These are phyloP conservation scores for Septoria petroselini DNA, from an alignment of 2,329 filamentous ascomycete species.

Conservation along the genomic window DNA sequence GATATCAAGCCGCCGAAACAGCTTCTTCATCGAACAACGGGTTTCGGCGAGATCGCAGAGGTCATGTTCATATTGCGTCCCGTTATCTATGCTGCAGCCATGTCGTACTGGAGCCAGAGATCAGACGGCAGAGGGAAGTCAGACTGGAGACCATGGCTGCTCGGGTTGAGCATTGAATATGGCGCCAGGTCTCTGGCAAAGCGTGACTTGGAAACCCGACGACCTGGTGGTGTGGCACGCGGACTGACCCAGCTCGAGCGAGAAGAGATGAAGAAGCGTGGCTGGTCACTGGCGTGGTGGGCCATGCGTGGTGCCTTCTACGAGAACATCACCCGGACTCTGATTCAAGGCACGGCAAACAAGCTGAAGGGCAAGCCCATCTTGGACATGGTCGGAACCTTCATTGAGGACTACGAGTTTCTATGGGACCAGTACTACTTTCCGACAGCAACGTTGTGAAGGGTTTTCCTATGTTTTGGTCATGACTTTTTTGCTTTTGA, in stretches of 20 bases:
- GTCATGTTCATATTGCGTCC: conserved; percentile 88
- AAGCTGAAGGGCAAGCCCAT: conserved; percentile 71
- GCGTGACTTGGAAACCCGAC: conserved; percentile 59
- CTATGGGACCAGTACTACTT: conserved; percentile 99
- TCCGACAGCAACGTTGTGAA: conserved; percentile 58
- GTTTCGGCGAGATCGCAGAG: conserved; percentile 81
- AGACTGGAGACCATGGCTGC: conserved; percentile 87
- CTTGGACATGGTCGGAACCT: conserved; percentile 75
- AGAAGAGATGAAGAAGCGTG: conserved; percentile 83
- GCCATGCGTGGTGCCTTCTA: conserved; percentile 95
- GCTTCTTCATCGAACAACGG: conserved; percentile 70
- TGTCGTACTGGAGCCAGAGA: conserved; percentile 60
- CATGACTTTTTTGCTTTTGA: conserved; percentile 10
- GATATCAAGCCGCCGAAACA: conserved; percentile 91
- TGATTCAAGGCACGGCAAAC: conserved; percentile 66
- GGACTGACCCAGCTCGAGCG: conserved; percentile 80
- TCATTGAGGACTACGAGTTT: conserved; percentile 95
- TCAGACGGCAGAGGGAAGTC: conserved; percentile 68
- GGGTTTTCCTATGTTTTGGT: conserved; percentile 2
- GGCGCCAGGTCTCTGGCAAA: conserved; percentile 80
- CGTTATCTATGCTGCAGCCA: conserved; percentile 77
- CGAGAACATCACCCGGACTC: conserved; percentile 73
- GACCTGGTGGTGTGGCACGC: conserved; percentile 65
- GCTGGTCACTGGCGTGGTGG: conserved; percentile 95
- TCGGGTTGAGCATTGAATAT: conserved; percentile 81